A percentile compares a stretch with the other conserved stretches of the same genome.
Evolutionary conservation across 257 asterid genomes (phyloP).

Genomic region (Craterostigma plantagineum): DNA sequence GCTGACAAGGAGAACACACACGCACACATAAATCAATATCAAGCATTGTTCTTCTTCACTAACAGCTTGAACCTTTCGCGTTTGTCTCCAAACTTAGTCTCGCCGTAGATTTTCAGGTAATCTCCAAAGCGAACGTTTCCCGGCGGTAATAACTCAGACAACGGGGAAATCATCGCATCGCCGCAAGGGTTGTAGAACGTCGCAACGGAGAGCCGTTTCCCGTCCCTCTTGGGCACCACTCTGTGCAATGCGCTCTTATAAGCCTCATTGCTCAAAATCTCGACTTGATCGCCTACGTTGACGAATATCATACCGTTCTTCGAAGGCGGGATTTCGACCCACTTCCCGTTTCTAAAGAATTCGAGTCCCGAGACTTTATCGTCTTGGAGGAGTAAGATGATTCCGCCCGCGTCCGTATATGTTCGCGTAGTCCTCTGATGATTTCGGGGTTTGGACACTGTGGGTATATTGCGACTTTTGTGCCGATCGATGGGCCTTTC

Average conservation of each 20-base stretch:
- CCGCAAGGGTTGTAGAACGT: constrained; percentile 74
- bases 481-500: constrained; percentile 50
- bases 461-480: constrained; percentile 74
- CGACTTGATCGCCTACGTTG: constrained; percentile 68
- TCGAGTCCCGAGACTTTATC: constrained; percentile 77
- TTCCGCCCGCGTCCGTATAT: constrained; percentile 90
- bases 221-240: constrained; percentile 55
- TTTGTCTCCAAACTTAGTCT: too few species aligned
- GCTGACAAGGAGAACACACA: too few species aligned
- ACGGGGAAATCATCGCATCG: constrained; percentile 63
- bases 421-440: constrained; percentile 75
- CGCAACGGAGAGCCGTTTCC: constrained; percentile 67
- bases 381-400: constrained; percentile 73
- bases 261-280: constrained; percentile 53
- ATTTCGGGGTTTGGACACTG: constrained; percentile 46
- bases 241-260: constrained; percentile 65
- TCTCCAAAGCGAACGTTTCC: too few species aligned
- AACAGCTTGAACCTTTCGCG: too few species aligned
- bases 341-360: constrained; percentile 62
- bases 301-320: constrained; percentile 45
- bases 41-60: too few species aligned
- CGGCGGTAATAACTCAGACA: constrained; percentile 1
- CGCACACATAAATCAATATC: too few species aligned
- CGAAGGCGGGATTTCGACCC: constrained; percentile 78
- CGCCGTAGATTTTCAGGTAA: too few species aligned